Evolutionary conservation across 2,329 filamentous ascomycete species (phyloP).

Genomic region (Fusarium ramigenum): DNA sequence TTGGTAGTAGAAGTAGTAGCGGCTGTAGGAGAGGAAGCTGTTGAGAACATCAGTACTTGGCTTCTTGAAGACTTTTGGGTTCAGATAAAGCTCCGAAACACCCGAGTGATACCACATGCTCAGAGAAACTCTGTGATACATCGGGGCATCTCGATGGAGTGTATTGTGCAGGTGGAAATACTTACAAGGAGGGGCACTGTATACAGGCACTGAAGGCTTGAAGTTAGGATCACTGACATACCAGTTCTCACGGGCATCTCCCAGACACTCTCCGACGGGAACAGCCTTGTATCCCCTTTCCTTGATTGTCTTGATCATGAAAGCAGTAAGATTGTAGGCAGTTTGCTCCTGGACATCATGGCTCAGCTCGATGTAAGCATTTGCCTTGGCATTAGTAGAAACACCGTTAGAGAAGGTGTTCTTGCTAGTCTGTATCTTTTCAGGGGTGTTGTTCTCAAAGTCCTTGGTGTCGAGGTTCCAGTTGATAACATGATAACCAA

Average conservation of each 20-base stretch:
- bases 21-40: background rate
- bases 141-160: background rate
- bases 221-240: constrained; percentile 50
- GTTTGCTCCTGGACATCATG: constrained; percentile 61
- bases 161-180: background rate
- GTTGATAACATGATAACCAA: constrained; percentile 66
- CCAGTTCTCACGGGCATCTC: constrained; percentile 60
- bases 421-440: constrained; percentile 59
- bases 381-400: constrained; percentile 43
- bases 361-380: constrained; percentile 60
- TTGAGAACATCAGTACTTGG: background rate
- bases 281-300: constrained; percentile 56
- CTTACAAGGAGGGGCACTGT: background rate
- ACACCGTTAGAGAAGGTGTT: constrained; percentile 46
- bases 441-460: constrained; percentile 60
- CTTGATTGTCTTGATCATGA: constrained; percentile 54
- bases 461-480: constrained; percentile 70
- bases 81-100: background rate
- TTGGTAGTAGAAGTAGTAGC: constrained; percentile 16
- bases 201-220: constrained; percentile 31
- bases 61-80: background rate
- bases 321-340: constrained; percentile 51
- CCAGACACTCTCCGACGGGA: constrained; percentile 66
- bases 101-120: background rate
- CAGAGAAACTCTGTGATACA: background rate